Conservation (phyloP, 495 filamentous ascomycete species). For the Tuber calosporum region DNA sequence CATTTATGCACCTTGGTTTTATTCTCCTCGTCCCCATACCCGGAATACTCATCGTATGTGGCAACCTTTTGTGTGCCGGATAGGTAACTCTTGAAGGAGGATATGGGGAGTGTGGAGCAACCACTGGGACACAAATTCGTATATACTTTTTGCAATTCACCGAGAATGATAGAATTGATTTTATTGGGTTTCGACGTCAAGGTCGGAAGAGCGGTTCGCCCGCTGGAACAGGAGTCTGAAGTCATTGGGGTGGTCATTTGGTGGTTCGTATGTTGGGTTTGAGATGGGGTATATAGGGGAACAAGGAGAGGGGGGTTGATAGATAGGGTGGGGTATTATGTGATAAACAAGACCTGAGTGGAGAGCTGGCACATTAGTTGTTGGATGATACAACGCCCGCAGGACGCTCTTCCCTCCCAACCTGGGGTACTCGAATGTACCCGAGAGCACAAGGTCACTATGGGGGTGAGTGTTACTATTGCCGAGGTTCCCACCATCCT, state of each 20-base stretch:
- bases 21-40: neutral
- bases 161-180: slow-evolving; percentile 22
- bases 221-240: slow-evolving; percentile 17
- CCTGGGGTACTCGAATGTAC: no score
- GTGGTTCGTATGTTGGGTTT: neutral
- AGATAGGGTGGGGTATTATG: neutral
- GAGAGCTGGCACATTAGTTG: no score
- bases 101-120: slow-evolving; percentile 19
- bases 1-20: slow-evolving; percentile 6
- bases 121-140: slow-evolving; percentile 2
- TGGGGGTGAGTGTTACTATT: no score
- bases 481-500: no score
- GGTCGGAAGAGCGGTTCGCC: slow-evolving; percentile 23
- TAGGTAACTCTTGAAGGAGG: slow-evolving; percentile 21
- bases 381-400: no score
- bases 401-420: no score
- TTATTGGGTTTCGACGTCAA: slow-evolving; percentile 23
- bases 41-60: slow-evolving; percentile 11
- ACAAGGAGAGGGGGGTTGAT: neutral
- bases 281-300: neutral
- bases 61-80: slow-evolving; percentile 19
- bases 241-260: slow-evolving; percentile 21
- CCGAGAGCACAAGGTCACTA: no score
- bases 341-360: no score
- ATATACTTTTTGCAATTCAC: slow-evolving; percentile 25